A percentile compares a stretch with the other conserved stretches of the same genome.
phyloP scores from a whole-genome alignment of 805 yeast species.

The Pichia membranifaciens region DNA sequence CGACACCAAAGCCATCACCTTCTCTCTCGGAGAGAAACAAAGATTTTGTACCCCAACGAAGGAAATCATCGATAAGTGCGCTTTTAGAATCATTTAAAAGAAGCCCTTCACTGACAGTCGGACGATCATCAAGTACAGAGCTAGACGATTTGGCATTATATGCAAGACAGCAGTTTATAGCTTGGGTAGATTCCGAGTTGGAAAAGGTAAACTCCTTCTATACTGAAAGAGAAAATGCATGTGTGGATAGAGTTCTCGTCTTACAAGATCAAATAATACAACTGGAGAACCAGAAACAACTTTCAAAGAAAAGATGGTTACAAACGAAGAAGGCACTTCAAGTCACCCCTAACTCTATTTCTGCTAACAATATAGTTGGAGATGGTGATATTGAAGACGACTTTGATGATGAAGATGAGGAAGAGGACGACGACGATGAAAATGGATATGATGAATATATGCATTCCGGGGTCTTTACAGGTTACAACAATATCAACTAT shows the following conservation, averaged over 20 bases:
- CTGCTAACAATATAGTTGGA: conserved; percentile 1
- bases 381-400: conserved; percentile 17
- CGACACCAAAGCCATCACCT: neutral
- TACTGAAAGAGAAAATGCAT: conserved; percentile 52
- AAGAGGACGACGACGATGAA: conserved; percentile 12
- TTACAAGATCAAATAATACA: conserved; percentile 67
- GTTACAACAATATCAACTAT: neutral
- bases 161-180: conserved; percentile 45
- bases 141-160: conserved; percentile 30
- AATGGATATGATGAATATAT: conserved; percentile 11
- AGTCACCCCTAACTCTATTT: neutral
- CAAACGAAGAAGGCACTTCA: conserved; percentile 11
- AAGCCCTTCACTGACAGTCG: conserved; percentile 6
- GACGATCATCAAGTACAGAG: conserved; percentile 17
- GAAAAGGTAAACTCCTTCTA: conserved; percentile 57
- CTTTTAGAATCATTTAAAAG: conserved; percentile 9
- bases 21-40: neutral
- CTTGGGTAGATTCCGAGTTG: conserved; percentile 63
- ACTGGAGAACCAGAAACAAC: conserved; percentile 46
- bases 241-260: conserved; percentile 50
- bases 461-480: neutral
- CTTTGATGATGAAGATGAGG: conserved; percentile 10
- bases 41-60: conserved; percentile 7
- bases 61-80: conserved; percentile 24
- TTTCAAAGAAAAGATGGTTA: conserved; percentile 19